These are phyloP conservation scores for Phytophthora ohioensis DNA, from an alignment of 352 stramenopile genomes.

Conservation along the genomic window DNA sequence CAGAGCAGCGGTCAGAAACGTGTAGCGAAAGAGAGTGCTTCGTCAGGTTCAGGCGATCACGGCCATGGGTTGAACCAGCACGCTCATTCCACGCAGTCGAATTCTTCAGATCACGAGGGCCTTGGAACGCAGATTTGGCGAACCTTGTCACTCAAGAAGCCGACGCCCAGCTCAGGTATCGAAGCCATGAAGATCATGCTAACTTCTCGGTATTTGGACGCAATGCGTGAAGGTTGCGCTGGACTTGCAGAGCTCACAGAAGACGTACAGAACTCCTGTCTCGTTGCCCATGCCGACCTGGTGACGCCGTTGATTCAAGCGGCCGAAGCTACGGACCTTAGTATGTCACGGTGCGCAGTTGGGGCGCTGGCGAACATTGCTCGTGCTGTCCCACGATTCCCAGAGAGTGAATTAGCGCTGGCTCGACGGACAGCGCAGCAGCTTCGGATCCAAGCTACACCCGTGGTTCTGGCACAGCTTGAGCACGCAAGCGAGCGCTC, in stretches of 20 bases:
- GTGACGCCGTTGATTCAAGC: conserved; percentile 60
- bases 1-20: conserved; percentile 81
- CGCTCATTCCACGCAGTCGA: conserved; percentile 3
- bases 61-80: conserved; percentile 8
- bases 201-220: conserved; percentile 74
- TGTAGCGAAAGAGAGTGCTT: conserved; percentile 24
- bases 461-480: conserved; percentile 54
- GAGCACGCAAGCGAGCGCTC: conserved; percentile 54
- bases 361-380: conserved; percentile 76
- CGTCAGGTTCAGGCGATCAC: not conserved
- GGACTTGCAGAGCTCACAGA: conserved; percentile 77
- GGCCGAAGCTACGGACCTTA: conserved; percentile 57
- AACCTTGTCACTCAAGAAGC: conserved; percentile 54
- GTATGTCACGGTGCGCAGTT: conserved; percentile 77
- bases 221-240: conserved; percentile 78
- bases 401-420: conserved; percentile 49
- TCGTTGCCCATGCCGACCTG: conserved; percentile 66
- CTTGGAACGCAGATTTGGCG: conserved; percentile 71
- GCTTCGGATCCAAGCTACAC: conserved; percentile 55
- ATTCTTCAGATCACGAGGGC: conserved; percentile 44
- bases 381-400: conserved; percentile 58
- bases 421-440: conserved; percentile 47
- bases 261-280: conserved; percentile 63
- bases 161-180: conserved; percentile 69
- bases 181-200: conserved; percentile 90